Conservation (phyloP, 108 stramenopile species). For the Discostella stelligeroides region DNA sequence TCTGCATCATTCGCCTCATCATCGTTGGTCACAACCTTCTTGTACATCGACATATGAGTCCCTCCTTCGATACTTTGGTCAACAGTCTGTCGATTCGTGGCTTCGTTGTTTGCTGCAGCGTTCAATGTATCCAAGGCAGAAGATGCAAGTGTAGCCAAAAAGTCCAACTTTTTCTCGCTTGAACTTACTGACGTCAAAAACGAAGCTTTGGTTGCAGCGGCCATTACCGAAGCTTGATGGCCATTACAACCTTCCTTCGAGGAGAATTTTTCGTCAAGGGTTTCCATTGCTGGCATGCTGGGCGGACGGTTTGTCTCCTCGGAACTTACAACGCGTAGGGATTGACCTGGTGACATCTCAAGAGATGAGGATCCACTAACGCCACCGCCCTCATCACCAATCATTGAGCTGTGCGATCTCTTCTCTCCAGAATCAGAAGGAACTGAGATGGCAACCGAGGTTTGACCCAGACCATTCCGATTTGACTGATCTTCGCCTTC, state of each 20-base stretch:
- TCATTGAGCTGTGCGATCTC: neutral
- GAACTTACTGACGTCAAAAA: neutral
- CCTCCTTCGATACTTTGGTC: constrained; percentile 6
- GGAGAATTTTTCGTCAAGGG: neutral
- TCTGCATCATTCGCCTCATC: neutral
- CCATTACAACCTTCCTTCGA: constrained; percentile 2
- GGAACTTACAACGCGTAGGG: constrained; percentile 11
- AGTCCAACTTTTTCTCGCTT: constrained; percentile 26
- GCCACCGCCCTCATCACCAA: neutral
- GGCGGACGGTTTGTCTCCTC: constrained; percentile 9
- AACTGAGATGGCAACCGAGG: neutral
- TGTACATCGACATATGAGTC: too few species aligned
- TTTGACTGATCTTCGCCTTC: constrained; percentile 11
- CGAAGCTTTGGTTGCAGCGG: neutral
- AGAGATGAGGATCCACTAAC: neutral
- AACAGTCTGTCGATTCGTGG: constrained; percentile 10
- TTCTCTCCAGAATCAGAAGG: constrained; percentile 3
- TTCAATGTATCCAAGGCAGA: constrained; percentile 38
- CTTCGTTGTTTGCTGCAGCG: constrained; percentile 14
- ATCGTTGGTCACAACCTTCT: neutral
- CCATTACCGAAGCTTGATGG: neutral
- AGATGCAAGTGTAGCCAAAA: constrained; percentile 43
- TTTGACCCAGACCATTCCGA: neutral
- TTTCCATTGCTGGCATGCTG: constrained; percentile 7
- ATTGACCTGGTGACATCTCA: constrained; percentile 12